Evolutionary conservation across 352 stramenopile genomes (phyloP).

Genomic region (Globisporangium spinosum): DNA sequence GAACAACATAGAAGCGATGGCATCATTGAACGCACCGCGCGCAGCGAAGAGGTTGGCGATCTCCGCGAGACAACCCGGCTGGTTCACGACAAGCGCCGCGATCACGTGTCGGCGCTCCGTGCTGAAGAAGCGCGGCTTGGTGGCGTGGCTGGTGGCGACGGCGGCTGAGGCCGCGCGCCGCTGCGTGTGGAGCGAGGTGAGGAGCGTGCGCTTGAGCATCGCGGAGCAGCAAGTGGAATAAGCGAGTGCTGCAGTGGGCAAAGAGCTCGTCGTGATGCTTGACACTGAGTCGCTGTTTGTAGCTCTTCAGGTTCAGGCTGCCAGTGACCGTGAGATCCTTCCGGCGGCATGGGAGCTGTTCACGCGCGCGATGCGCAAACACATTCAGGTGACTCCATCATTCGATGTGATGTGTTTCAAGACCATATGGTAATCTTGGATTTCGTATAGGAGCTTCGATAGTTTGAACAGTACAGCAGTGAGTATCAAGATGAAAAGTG

Average conservation of each 20-base stretch:
- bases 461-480: not conserved
- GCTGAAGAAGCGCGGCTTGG: slow-evolving; percentile 33
- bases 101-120: slow-evolving; percentile 77
- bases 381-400: not conserved
- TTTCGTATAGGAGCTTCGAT: not conserved
- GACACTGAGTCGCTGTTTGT: not conserved
- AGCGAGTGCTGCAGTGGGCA: not conserved
- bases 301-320: not conserved
- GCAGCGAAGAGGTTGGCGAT: slow-evolving; percentile 85
- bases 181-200: slow-evolving; percentile 16
- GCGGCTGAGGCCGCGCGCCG: slow-evolving; percentile 10
- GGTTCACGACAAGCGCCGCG: slow-evolving; percentile 80
- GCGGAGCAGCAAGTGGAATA: slow-evolving; percentile 13
- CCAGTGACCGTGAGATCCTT: slow-evolving; percentile 20
- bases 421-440: not conserved
- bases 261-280: not conserved
- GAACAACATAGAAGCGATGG: not conserved
- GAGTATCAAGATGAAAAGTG: not conserved
- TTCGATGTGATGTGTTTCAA: not conserved
- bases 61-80: slow-evolving; percentile 80
- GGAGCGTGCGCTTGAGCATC: slow-evolving; percentile 21
- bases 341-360: not conserved
- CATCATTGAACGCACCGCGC: slow-evolving; percentile 38
- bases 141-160: slow-evolving; percentile 15
- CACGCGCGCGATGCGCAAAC: not conserved